Evolutionary conservation across 352 stramenopile genomes (phyloP), one percentile per base, ranked within the genome.

Genomic region (Pythium myriotylum): DNA sequence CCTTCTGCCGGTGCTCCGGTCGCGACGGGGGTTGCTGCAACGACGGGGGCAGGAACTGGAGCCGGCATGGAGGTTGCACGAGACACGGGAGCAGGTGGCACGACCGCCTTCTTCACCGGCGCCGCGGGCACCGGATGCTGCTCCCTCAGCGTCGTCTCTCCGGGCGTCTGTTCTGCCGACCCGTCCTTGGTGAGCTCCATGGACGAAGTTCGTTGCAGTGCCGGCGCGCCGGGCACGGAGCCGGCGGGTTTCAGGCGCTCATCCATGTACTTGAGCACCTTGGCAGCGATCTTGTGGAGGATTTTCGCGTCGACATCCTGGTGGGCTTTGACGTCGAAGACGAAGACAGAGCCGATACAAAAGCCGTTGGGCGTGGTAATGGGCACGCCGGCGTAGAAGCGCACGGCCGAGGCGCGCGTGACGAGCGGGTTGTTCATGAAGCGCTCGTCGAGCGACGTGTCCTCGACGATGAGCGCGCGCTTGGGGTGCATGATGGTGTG

Each of bases 401-500:
- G 78, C 50, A 94, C 84, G 27, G 84, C 84, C 50, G 82, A 92
- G 20, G 84, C 84, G 63, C 84, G 81, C 37, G 84, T 94, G 42
- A 94, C 84, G 1, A 94, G 72, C 46, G 84, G 84, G 65, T 94
- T 94, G 77, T 90, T 84, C 68, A 79, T 74, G 57, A 94, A 94
- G 8, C 84, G 84, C 57, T 94, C 84, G 53, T 94, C 85, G 20
- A 79, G 67, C 42, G 82, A 89, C 66, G 85, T 92, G 74, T 94
- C 85, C 54, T 91, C 81, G 22, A 94, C 85, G 53, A 94, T 82
- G 22, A 94, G 73, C 50, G 85, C 77, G 50, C 80, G 80, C 57
- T 91, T 91, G 23, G 85, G 75, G 70, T 92, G 81, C 85, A 94
- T 94, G 74, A 94, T 94, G 42, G 85, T 92, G 65, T 94, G 85